Base-by-base conservation (phyloP, 352 stramenopile genomes). In the Globisporangium orthogonon region DNA sequence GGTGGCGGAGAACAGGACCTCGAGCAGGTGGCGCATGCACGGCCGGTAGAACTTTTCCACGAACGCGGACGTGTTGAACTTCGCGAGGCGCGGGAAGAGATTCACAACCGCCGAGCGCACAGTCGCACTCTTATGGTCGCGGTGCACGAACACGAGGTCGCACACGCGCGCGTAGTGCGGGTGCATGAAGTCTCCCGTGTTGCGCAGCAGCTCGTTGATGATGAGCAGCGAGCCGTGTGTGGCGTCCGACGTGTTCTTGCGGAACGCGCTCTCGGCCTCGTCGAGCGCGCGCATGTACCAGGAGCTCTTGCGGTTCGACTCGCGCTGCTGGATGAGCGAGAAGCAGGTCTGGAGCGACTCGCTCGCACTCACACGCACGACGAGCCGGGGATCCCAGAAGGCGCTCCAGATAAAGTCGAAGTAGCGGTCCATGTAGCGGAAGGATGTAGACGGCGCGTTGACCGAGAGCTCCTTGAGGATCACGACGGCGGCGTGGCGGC, bases 391-490 rank as follows among this genome's bases (percentile, higher is more conserved):
- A 71, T 95, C 86, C 79, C 86, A 91, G 69, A 95, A 94, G 10
- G 81, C 86, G 65, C 83, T 94, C 86, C 86, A 95, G 61, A 94
- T 93, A 47, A 90, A 86, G 66, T 95, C 86, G 61, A 95, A 95
- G 71, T 92, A 95, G 60, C 80, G 85, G 61, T 95, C 86, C 76
- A 95, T 90, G 72, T 95, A 89, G 31, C 86, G 69, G 57, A 92
- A 95, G 17, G 82, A 78, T 46, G 83, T 95, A 9, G 86, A 92
- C 31, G 86, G 86, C 49, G 86, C 83, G 52, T 95, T 95, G 58
- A 86, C 87, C 10, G 83, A 84, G 39, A 95, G 69, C 51, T 95
- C 86, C 58, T 92, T 92, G 33, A 95, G 48, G 47, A 95, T 94
- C 71, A 95, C 74, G n/a, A 94, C 83, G 2, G 81, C 86, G 7